These are phyloP conservation scores for Laetiporus sulphureus DNA, from an alignment of 1,284 basidiomycete genomes.

Conservation along the genomic window DNA sequence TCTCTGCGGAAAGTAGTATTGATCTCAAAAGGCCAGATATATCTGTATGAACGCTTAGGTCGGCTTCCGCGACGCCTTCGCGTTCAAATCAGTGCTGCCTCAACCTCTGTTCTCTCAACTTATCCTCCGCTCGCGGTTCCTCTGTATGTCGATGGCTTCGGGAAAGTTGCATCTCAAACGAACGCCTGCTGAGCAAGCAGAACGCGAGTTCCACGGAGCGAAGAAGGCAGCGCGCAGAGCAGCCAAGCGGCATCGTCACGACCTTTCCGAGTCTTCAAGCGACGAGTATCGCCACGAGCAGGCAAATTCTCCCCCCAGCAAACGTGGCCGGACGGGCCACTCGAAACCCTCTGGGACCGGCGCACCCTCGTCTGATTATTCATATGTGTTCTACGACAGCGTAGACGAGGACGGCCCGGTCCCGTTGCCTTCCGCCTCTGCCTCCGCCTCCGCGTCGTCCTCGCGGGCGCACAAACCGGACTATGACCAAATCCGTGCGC, in stretches of 20 bases:
- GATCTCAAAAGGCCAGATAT: no score
- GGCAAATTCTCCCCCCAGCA: slow-evolving; percentile 2
- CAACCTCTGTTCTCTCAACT: no score
- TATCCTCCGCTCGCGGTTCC: no score
- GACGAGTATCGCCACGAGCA: slow-evolving; percentile 3
- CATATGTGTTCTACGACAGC: slow-evolving; percentile 12
- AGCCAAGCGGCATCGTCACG: slow-evolving; percentile 23
- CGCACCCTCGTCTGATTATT: background rate
- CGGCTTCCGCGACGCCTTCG: no score
- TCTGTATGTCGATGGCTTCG: slow-evolving; percentile 15
- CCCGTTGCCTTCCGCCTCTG: slow-evolving; percentile 17
- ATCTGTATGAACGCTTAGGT: no score
- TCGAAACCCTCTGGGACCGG: background rate
- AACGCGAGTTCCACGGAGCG: slow-evolving; percentile 43
- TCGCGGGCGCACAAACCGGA: slow-evolving; percentile 31
- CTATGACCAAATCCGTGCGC: slow-evolving; percentile 42
- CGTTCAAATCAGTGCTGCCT: no score
- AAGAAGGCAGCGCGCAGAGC: slow-evolving; percentile 37
- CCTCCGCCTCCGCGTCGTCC: no score
- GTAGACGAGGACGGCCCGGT: slow-evolving; percentile 23
- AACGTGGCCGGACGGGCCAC: slow-evolving; percentile 13
- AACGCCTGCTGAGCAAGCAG: slow-evolving; percentile 61
- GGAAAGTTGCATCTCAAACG: slow-evolving; percentile 65
- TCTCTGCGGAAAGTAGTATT: no score
- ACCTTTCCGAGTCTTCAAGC: slow-evolving; percentile 4